Evolutionary conservation across 2,329 filamentous ascomycete species (phyloP).

Genomic region (Fusarium sp.): DNA sequence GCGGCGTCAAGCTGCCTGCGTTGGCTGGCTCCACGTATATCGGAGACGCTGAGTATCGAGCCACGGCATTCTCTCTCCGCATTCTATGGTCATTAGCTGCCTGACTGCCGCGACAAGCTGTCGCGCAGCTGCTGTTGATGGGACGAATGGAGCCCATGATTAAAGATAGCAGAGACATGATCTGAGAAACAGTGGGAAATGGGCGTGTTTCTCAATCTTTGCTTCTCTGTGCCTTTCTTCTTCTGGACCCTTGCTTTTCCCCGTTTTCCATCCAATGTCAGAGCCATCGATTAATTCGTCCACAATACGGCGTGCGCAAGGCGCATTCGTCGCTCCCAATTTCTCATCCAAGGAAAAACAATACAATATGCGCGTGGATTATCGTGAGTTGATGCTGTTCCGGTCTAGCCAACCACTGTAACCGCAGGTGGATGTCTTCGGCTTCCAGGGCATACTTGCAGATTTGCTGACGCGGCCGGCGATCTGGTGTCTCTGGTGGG

Average conservation of each 20-base stretch:
- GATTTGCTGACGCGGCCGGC: slow-evolving; percentile 38
- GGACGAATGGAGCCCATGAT: neutral
- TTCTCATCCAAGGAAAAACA: neutral
- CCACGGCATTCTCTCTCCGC: slow-evolving; percentile 28
- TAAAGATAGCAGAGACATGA: neutral
- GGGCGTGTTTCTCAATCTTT: slow-evolving; percentile 2
- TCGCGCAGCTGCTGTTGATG: slow-evolving; percentile 2
- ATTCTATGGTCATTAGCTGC: neutral
- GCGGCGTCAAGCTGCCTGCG: slow-evolving; percentile 8
- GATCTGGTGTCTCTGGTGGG: slow-evolving; percentile 28
- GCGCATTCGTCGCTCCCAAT: slow-evolving; percentile 3
- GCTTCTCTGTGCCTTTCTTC: slow-evolving; percentile 5
- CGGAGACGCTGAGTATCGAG: slow-evolving; percentile 12
- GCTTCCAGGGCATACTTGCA: slow-evolving; percentile 19
- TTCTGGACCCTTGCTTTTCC: neutral
- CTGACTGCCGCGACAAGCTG: slow-evolving; percentile 26
- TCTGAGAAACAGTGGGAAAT: neutral
- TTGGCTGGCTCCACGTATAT: slow-evolving; percentile 31
- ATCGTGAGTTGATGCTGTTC: slow-evolving; percentile 9
- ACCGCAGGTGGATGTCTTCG: slow-evolving; percentile 12
- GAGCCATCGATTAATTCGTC: slow-evolving; percentile 7
- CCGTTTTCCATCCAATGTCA: neutral
- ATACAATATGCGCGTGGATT: neutral
- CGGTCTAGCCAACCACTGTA: slow-evolving; percentile 26
- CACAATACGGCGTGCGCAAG: neutral